Evolutionary conservation across 1,284 basidiomycete species (phyloP), one percentile per base, ranked within the genome.

Genomic region (Boletus mariae): DNA sequence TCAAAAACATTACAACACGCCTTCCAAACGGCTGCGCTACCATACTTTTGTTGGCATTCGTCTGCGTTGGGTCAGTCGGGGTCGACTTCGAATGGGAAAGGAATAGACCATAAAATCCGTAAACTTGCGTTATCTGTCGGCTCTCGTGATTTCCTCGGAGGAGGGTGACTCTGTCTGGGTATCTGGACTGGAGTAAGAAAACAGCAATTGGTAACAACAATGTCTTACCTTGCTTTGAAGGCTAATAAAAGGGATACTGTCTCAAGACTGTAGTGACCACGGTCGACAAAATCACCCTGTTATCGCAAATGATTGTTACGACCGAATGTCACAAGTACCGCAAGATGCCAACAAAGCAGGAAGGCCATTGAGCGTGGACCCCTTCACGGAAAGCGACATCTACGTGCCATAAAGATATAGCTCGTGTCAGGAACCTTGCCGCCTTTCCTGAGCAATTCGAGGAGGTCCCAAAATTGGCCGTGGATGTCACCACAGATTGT

Each of bases 321-420:
- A 20, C 20, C 20, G 20, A 20, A 20, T 20, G 20, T 9, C 26
- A n/a, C 42, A 15, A 44, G 26, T 8, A 44, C 42, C 42, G 60
- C 61, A 67, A 20, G 20, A 20, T 20, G 20, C 20, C 20, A 20
- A 20, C 29, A 48, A 15, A 67, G 72, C 15, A 55, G 46, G 47
- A 25, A 20, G 44, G 23, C 52, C 35, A 35, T 54, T 64, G 44
- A 67, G 66, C 56, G 56, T 51, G 47, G 53, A 44, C 28, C 44
- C 45, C 49, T 52, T 42, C 32, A 50, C 23, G 43, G 40, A 53
- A 52, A 63, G 61, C 47, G 56, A 65, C 46, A 50, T 76, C 70
- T 79, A 86, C 83, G 77, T 81, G 90, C 94, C 95, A 98, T 98
- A 70, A 98, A 98, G 57, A 98, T 92, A 71, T 98, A 98, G 65